phyloP scores from a whole-genome alignment of 2,329 filamentous ascomycete genomes.

The Colletotrichum karsti region DNA sequence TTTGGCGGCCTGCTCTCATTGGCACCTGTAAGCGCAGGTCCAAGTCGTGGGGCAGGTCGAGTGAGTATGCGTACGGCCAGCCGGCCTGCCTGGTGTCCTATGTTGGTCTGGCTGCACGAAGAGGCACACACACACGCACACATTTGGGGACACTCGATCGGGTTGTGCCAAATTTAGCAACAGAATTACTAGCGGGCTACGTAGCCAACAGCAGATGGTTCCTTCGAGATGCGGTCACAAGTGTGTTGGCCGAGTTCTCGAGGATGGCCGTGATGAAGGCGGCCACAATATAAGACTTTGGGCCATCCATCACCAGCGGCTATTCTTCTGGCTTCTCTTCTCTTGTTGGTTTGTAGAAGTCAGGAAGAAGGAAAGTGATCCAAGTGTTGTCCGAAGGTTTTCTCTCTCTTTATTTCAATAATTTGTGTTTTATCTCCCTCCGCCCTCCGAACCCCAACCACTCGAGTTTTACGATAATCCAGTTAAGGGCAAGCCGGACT shows the following conservation, averaged over 20 bases:
- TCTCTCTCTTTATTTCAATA: slow-evolving; percentile 50
- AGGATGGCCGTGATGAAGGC: slow-evolving; percentile 47
- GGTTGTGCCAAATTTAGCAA: slow-evolving; percentile 31
- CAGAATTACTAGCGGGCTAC: slow-evolving; percentile 23
- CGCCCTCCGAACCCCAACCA: slow-evolving; percentile 37
- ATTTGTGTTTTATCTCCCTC: slow-evolving; percentile 43
- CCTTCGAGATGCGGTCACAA: slow-evolving; percentile 25
- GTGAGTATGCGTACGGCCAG: slow-evolving; percentile 20
- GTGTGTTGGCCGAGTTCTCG: slow-evolving; percentile 14
- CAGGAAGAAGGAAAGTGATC: slow-evolving; percentile 51
- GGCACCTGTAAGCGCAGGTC: slow-evolving; percentile 56
- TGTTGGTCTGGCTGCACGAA: slow-evolving; percentile 13
- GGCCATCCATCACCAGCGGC: slow-evolving; percentile 48
- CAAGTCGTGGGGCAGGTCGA: slow-evolving; percentile 24
- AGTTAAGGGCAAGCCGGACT: slow-evolving; percentile 67
- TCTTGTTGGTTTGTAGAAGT: slow-evolving; percentile 48
- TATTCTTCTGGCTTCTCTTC: slow-evolving; percentile 51
- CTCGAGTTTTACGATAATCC: slow-evolving; percentile 35
- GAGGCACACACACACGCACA: background rate
- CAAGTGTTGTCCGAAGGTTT: slow-evolving; percentile 60
- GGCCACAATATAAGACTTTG: slow-evolving; percentile 68
- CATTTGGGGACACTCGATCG: slow-evolving; percentile 6
- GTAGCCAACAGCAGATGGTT: slow-evolving; percentile 23
- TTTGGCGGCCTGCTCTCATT: slow-evolving; percentile 46
- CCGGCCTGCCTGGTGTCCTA: slow-evolving; percentile 24